Base-by-base conservation (phyloP, 768 basidiomycete species). In the Calocybe gangraenosa region DNA sequence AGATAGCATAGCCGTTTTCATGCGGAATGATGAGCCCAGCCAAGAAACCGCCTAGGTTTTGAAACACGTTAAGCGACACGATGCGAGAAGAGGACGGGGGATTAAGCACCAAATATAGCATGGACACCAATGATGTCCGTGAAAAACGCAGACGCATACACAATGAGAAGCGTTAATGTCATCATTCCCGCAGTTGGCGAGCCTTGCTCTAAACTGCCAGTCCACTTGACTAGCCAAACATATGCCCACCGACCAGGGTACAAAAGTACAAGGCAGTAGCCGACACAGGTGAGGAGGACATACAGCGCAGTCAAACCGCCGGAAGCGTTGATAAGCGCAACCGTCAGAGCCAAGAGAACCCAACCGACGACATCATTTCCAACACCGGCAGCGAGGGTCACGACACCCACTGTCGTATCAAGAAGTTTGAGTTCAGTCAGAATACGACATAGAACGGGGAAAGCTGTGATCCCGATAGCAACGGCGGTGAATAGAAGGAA, bases 401-500 rank as follows among this genome's bases (percentile, higher is more conserved):
- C 79, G 0, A 87, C 73, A 1, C 92, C 92, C n/a, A 96, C 90
- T 15, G 77, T 77, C 18, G 88, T 92, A 37, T 89, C 83, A 39
- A 94, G 73, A 2, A 96, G 77, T 58, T 86, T 84, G 50, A 84
- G 72, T 51, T 89, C 88, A 1, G 84, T 85, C 18, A 95, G 74
- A 58, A 92, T 94, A 61, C 91, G 78, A 65, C 86, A 88, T 2
- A 90, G 74, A 3, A 90, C 86, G 0, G 87, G 86, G 66, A 90
- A 90, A 0, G 86, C 86, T 2, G 86, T 88, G 60, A 88, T 87
- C 3, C 86, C 80, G 53, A 88, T 74, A 1, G 90, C 87, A 5
- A 91, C 88, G 18, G 87, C 89, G 43, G 81, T 76, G 67, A 95
- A 95, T 19, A 95, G 78, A 25, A 92, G 63, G 65, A 93, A 94